A percentile compares a stretch with the other conserved stretches of the same genome.
Evolutionary conservation across 2,329 filamentous ascomycete species (phyloP).

Genomic region (Sporothrix luriei): DNA sequence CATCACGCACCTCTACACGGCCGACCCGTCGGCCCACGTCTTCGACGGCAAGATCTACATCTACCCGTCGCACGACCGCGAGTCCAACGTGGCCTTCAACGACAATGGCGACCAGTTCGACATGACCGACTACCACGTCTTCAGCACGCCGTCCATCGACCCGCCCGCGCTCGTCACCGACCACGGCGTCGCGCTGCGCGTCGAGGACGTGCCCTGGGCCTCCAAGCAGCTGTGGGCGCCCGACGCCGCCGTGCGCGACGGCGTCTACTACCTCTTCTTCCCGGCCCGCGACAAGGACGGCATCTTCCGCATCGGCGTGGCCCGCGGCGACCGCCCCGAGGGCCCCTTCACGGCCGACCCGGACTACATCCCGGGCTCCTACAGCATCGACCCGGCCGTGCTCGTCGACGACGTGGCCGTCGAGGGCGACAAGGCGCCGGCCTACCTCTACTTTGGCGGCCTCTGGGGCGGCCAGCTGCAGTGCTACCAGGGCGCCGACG

Average conservation of each 20-base stretch:
- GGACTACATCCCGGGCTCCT: slow-evolving; percentile 67
- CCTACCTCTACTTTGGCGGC: slow-evolving; percentile 74
- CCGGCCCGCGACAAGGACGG: slow-evolving; percentile 70
- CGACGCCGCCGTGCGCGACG: slow-evolving; percentile 69
- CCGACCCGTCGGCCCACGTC: slow-evolving; percentile 78
- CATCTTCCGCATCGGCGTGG: slow-evolving; percentile 75
- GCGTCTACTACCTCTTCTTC: slow-evolving; percentile 73
- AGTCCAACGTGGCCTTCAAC: slow-evolving; percentile 73
- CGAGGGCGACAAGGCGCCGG: slow-evolving; percentile 39
- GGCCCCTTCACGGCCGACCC: slow-evolving; percentile 71
- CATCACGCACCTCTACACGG: slow-evolving; percentile 75
- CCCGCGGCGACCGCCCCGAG: slow-evolving; percentile 62
- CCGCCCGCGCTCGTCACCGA: slow-evolving; percentile 65
- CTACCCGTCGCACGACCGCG: slow-evolving; percentile 79
- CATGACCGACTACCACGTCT: slow-evolving; percentile 82
- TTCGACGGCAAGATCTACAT: slow-evolving; percentile 76
- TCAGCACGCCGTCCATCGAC: slow-evolving; percentile 58
- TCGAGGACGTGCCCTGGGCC: slow-evolving; percentile 72
- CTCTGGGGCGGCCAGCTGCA: slow-evolving; percentile 81
- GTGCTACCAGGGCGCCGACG: slow-evolving; percentile 60
- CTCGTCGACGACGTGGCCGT: slow-evolving; percentile 76
- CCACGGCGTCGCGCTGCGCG: slow-evolving; percentile 69
- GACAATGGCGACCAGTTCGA: slow-evolving; percentile 86
- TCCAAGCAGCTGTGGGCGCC: slow-evolving; percentile 81
- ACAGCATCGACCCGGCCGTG: slow-evolving; percentile 74